Evolutionary conservation across 1,284 basidiomycete species (phyloP).

Genomic region (Somion occarium): DNA sequence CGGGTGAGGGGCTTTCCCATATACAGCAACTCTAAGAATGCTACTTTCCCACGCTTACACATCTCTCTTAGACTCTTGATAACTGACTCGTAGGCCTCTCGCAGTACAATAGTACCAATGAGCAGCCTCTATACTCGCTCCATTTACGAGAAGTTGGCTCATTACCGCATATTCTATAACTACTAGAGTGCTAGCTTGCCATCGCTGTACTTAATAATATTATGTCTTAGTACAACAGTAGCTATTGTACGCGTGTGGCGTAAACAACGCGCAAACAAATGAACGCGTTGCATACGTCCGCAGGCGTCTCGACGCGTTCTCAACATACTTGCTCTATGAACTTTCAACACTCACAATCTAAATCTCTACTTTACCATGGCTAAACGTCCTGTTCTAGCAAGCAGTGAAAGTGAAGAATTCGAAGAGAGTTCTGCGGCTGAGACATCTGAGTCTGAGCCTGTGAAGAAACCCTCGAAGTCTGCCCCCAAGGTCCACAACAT

Average conservation of each 20-base stretch:
- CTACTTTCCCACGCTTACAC: constrained; percentile 3
- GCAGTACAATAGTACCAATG: too few species aligned
- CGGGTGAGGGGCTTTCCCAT: constrained; percentile 3
- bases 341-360: not conserved
- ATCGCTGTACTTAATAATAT: too few species aligned
- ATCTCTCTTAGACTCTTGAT: not conserved
- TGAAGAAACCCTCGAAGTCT: constrained; percentile 15
- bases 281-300: too few species aligned
- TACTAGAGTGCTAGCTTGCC: too few species aligned
- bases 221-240: too few species aligned
- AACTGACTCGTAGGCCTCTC: too few species aligned
- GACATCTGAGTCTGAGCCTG: constrained; percentile 12
- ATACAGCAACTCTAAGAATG: not conserved
- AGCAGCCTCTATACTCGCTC: too few species aligned
- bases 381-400: not conserved
- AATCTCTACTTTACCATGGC: not conserved
- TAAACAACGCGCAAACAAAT: constrained; percentile 4
- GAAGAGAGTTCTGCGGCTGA: constrained; percentile 10
- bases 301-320: constrained; percentile 3
- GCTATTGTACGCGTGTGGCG: not conserved
- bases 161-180: too few species aligned
- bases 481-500: not conserved
- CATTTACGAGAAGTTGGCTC: too few species aligned
- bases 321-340: not conserved
- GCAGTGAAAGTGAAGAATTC: constrained; percentile 1